These are phyloP conservation scores for Fusarium humuli DNA, from an alignment of 2,329 filamentous ascomycete species.

Conservation along the genomic window DNA sequence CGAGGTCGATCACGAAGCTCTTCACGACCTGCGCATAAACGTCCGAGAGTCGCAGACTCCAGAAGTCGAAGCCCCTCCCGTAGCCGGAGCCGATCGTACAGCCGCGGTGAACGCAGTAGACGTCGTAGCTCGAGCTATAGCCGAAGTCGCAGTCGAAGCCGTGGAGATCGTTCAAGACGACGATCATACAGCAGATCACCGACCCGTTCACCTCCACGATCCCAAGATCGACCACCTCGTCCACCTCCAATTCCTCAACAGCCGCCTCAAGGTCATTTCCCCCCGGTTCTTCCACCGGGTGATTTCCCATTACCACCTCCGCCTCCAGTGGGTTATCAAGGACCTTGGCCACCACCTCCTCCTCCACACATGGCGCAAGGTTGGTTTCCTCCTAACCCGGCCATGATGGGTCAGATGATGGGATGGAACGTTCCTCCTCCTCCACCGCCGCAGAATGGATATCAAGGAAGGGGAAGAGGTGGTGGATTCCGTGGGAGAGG, in stretches of 20 bases:
- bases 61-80: constrained; percentile 38
- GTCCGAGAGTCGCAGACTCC: constrained; percentile 45
- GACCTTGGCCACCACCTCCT: constrained; percentile 58
- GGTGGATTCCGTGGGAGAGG: constrained; percentile 47
- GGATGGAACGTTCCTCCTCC: constrained; percentile 45
- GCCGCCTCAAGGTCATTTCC: constrained; percentile 36
- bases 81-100: constrained; percentile 49
- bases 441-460: constrained; percentile 41
- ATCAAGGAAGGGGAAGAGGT: constrained; percentile 41
- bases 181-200: constrained; percentile 45
- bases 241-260: constrained; percentile 46
- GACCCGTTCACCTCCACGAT: constrained; percentile 40
- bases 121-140: constrained; percentile 47
- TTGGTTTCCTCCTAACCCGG: constrained; percentile 48
- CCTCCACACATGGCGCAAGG: constrained; percentile 42
- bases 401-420: constrained; percentile 46
- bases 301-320: constrained; percentile 13
- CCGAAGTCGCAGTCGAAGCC: constrained; percentile 48
- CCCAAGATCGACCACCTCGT: constrained; percentile 24
- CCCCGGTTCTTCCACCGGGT: constrained; percentile 35
- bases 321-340: constrained; percentile 54
- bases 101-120: constrained; percentile 37
- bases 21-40: constrained; percentile 49
- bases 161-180: background rate
- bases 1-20: constrained; percentile 48